These are phyloP conservation scores for Tetrahymena elliotti DNA, from an alignment of 73 alveolate species.

Conservation along the genomic window DNA sequence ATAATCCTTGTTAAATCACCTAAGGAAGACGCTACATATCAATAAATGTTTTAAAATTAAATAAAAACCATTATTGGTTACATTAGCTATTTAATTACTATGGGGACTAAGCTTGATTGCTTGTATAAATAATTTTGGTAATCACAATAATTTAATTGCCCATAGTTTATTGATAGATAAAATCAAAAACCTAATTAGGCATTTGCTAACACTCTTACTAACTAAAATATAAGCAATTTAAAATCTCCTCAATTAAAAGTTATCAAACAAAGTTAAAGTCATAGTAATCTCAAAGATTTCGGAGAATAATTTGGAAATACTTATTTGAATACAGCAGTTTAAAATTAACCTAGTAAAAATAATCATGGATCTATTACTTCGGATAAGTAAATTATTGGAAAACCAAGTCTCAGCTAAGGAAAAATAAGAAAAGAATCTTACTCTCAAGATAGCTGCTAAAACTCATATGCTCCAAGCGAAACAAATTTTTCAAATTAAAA, in stretches of 20 bases:
- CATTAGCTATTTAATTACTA: background rate
- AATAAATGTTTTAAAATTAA: background rate
- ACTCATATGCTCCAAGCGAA: background rate
- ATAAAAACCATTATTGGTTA: background rate
- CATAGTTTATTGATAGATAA: background rate
- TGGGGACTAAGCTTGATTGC: background rate
- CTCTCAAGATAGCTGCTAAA: background rate
- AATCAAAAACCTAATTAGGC: background rate
- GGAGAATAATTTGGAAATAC: background rate
- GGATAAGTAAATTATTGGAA: background rate
- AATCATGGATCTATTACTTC: background rate
- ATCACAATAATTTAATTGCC: background rate
- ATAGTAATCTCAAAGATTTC: background rate
- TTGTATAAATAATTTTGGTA: background rate
- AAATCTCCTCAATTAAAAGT: background rate
- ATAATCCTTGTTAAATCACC: background rate
- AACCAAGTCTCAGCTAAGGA: background rate
- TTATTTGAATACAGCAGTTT: background rate
- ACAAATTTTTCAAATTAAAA: background rate
- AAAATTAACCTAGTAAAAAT: background rate
- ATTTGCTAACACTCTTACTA: background rate
- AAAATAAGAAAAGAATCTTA: background rate
- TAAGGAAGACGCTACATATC: background rate
- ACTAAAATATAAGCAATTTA: background rate
- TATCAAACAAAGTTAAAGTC: background rate